Percentiles rank a stretch among this genome's conserved stretches.
Evolutionary conservation across 1,284 basidiomycete genomes (phyloP).

Genomic region (Mrakiaceae sp.): DNA sequence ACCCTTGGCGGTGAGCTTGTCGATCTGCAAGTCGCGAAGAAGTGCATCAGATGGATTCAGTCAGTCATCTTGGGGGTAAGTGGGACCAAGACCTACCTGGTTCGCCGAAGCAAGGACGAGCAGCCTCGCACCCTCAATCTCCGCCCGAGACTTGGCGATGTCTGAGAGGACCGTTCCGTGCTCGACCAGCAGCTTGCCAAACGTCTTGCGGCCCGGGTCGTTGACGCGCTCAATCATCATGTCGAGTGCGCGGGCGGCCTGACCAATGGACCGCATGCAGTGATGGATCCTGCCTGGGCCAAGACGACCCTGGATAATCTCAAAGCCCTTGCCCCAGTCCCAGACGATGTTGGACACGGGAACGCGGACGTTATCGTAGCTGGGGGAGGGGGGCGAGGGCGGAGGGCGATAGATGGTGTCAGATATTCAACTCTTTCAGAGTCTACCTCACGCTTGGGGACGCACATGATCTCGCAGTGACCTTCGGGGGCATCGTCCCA

Average conservation of each 20-base stretch:
- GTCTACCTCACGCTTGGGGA: too few species aligned
- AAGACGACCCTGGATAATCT: constrained; percentile 95
- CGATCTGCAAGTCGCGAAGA: constrained; percentile 49
- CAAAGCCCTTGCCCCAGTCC: constrained; percentile 89
- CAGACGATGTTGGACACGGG: constrained; percentile 71
- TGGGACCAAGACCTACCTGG: constrained; percentile 41
- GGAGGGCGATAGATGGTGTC: neutral
- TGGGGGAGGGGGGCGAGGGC: neutral
- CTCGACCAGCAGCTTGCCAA: constrained; percentile 81
- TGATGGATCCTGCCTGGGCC: constrained; percentile 95
- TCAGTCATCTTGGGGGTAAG: neutral
- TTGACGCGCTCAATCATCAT: constrained; percentile 85
- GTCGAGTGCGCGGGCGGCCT: constrained; percentile 74
- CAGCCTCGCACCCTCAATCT: constrained; percentile 77
- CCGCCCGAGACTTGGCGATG: constrained; percentile 82
- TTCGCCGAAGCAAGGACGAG: constrained; percentile 87
- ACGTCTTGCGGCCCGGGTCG: constrained; percentile 79
- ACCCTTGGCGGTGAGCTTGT: constrained; percentile 79
- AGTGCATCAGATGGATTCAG: neutral
- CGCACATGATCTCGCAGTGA: constrained; percentile 8
- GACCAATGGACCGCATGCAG: constrained; percentile 93
- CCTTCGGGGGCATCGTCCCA: constrained; percentile 84
- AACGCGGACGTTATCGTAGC: constrained; percentile 70
- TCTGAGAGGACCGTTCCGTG: constrained; percentile 85
- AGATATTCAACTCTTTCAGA: neutral